These are phyloP conservation scores for Chlorella ohadii DNA, from an alignment of 139 green algal genomes.

Conservation along the genomic window DNA sequence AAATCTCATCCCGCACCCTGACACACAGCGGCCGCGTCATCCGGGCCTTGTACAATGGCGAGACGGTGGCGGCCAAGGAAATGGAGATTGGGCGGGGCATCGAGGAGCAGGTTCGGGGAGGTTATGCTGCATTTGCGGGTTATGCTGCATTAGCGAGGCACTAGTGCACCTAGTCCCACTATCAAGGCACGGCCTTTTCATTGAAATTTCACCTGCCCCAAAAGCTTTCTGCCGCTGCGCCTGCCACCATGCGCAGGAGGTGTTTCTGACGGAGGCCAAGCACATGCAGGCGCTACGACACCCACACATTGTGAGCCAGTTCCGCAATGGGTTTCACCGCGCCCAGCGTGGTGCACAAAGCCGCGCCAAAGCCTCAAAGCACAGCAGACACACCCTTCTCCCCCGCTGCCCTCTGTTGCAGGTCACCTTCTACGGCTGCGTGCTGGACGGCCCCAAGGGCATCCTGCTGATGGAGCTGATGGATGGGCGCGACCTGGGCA, in stretches of 20 bases:
- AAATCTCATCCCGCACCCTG: background rate
- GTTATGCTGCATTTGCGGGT: too few species aligned
- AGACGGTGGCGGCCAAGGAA: slow-evolving; percentile 4
- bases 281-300: background rate
- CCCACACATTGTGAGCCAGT: background rate
- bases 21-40: background rate
- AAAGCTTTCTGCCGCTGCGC: too few species aligned
- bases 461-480: background rate
- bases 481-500: background rate
- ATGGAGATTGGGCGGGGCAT: background rate
- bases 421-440: background rate
- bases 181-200: background rate
- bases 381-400: too few species aligned
- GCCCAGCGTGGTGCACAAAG: too few species aligned
- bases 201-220: too few species aligned
- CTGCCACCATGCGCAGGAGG: too few species aligned
- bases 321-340: too few species aligned
- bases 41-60: background rate
- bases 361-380: too few species aligned
- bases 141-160: too few species aligned
- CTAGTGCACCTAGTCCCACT: too few species aligned
- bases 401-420: too few species aligned
- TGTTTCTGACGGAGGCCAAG: too few species aligned
- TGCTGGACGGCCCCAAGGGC: background rate
- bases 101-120: background rate